Evolutionary conservation across 495 filamentous ascomycete genomes (phyloP).

Genomic region (Parathielavia appendiculata): DNA sequence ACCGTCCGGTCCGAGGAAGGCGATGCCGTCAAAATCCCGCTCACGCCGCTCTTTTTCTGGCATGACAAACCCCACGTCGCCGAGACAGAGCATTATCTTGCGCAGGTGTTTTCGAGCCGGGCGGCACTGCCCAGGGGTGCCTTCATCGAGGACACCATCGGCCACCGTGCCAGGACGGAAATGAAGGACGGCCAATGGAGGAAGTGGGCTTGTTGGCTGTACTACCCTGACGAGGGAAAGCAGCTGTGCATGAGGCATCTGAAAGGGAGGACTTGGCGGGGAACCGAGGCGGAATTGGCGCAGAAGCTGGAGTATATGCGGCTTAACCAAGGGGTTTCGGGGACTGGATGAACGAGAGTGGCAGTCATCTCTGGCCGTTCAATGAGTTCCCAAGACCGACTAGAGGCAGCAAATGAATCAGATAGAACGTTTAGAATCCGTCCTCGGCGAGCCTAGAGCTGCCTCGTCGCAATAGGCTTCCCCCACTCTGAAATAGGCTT

Average conservation of each 20-base stretch:
- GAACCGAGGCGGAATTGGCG: slow-evolving; percentile 30
- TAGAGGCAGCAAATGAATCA: not conserved
- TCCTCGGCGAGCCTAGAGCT: slow-evolving; percentile 9
- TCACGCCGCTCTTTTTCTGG: slow-evolving; percentile 49
- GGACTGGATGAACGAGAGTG: not conserved
- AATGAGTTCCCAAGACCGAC: too few species aligned
- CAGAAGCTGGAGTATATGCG: slow-evolving; percentile 28
- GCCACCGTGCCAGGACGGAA: slow-evolving; percentile 42
- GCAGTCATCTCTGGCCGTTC: not conserved
- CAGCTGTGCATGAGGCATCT: slow-evolving; percentile 39
- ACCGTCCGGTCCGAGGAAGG: slow-evolving; percentile 16
- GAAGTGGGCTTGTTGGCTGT: slow-evolving; percentile 48
- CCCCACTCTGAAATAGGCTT: slow-evolving; percentile 26
- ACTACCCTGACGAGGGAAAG: slow-evolving; percentile 41
- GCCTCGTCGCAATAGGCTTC: slow-evolving; percentile 29
- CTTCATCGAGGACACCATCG: slow-evolving; percentile 46
- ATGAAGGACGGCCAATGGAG: slow-evolving; percentile 45
- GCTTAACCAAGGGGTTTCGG: slow-evolving; percentile 14
- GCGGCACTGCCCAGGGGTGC: slow-evolving; percentile 38
- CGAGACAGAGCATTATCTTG: slow-evolving; percentile 40
- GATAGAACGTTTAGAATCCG: not conserved
- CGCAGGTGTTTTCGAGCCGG: slow-evolving; percentile 39
- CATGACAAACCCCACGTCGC: slow-evolving; percentile 47
- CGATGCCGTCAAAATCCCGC: slow-evolving; percentile 26
- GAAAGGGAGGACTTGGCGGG: slow-evolving; percentile 42